Conservation (phyloP, 2,329 filamentous ascomycete genomes). For the Fusarium nisikadoi region DNA sequence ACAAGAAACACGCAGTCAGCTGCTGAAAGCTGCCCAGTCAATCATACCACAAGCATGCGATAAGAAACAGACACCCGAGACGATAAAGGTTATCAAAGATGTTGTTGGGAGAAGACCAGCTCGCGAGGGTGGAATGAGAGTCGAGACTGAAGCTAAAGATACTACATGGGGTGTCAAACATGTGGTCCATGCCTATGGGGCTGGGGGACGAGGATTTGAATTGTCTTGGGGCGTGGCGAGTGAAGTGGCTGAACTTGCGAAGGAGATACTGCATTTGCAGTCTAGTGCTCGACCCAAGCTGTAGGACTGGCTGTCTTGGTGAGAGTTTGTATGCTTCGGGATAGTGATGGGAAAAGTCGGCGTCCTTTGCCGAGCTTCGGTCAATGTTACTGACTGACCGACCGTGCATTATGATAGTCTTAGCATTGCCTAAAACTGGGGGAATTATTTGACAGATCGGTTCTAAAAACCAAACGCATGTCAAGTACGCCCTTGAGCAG, state of each 20-base stretch:
- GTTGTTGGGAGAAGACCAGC: conserved; percentile 60
- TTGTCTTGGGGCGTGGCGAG: conserved; percentile 69
- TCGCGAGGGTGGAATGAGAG: conserved; percentile 59
- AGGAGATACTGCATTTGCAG: conserved; percentile 2
- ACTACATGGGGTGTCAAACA: conserved; percentile 15
- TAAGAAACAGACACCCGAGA: not conserved
- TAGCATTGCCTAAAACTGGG: not conserved
- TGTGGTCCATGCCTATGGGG: conserved; percentile 67
- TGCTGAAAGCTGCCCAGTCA: conserved; percentile 24
- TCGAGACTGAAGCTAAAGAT: conserved; percentile 39
- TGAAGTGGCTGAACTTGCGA: conserved; percentile 50
- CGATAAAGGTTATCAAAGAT: conserved; percentile 53
- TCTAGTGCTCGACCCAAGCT: conserved; percentile 7
- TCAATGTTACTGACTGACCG: not conserved
- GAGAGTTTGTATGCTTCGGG: not conserved
- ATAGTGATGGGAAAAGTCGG: not conserved
- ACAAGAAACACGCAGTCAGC: conserved; percentile 54
- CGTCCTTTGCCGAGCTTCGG: not conserved
- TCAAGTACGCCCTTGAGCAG: not conserved
- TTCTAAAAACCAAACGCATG: fast-evolving
- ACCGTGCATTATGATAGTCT: not conserved
- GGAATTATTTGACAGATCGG: not conserved
- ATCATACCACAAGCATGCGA: conserved; percentile 28
- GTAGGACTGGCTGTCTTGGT: not conserved
- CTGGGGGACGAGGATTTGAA: conserved; percentile 70